Evolutionary conservation across 495 filamentous ascomycete species (phyloP).

Genomic region (Recurvomyces mirabilis): DNA sequence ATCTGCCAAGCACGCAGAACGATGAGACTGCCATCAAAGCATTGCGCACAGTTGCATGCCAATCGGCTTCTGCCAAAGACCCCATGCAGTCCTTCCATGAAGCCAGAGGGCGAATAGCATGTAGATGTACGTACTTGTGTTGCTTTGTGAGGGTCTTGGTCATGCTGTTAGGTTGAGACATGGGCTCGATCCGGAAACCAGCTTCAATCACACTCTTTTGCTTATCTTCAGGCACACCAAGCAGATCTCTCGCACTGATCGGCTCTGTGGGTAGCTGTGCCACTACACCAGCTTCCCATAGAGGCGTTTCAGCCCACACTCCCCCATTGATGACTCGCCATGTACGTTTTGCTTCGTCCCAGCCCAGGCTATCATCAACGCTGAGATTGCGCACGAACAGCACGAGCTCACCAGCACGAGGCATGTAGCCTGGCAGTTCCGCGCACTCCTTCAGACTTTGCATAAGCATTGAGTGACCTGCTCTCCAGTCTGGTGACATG

Average conservation of each 20-base stretch:
- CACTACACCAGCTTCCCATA: slow-evolving; percentile 49
- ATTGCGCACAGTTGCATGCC: slow-evolving; percentile 45
- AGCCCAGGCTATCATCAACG: slow-evolving; percentile 28
- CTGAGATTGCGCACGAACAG: slow-evolving; percentile 37
- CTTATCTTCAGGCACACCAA: slow-evolving; percentile 30
- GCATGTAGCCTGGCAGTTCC: slow-evolving; percentile 40
- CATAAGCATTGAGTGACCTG: slow-evolving; percentile 33
- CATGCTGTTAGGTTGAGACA: slow-evolving; percentile 37
- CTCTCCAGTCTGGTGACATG: slow-evolving; percentile 44
- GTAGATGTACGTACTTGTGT: slow-evolving; percentile 44
- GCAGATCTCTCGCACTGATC: slow-evolving; percentile 35
- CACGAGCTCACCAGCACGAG: slow-evolving; percentile 47
- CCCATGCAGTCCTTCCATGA: slow-evolving; percentile 39
- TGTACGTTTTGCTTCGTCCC: slow-evolving; percentile 3
- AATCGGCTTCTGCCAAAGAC: slow-evolving; percentile 29
- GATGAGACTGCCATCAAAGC: slow-evolving; percentile 44
- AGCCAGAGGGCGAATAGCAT: slow-evolving; percentile 44
- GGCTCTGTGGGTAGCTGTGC: slow-evolving; percentile 36
- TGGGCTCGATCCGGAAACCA: slow-evolving; percentile 49
- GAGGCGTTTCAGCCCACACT: slow-evolving; percentile 30
- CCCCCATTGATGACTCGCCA: slow-evolving; percentile 29
- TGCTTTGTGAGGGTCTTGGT: slow-evolving; percentile 41
- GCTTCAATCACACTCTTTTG: slow-evolving; percentile 37
- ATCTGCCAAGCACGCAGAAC: slow-evolving; percentile 41
- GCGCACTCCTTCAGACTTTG: slow-evolving; percentile 24